Evolutionary conservation across 164 flowering plant genomes (phyloP), one percentile per base, ranked within the genome.

Genomic region (Magnolia kwangsiensis): DNA sequence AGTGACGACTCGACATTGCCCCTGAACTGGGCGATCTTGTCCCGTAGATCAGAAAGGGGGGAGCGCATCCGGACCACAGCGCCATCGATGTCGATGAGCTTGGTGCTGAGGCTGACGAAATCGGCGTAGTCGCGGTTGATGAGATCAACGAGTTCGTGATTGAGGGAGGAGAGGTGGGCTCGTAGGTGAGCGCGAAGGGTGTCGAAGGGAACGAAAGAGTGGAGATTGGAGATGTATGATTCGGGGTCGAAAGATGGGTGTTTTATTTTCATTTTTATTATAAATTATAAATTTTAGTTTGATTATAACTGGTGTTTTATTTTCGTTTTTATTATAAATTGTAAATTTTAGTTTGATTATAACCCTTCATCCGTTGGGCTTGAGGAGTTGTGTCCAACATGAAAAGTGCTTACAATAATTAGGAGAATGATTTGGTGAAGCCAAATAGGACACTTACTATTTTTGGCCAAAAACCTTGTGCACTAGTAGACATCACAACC

Each of bases 91-190:
- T 96, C 98, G 68, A 93, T 94, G 66, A 96, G 92, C 84, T 96
- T 96, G 37, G 99, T 94, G 75, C 93, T 94, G 61, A 96, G 88
- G 68, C 89, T 94, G 59, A 96, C 99, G 76, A 94, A 96, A 78
- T 94, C 98, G 16, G 85, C 83, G 72, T 96, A 96, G 76, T 96
- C 99, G 16, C 98, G 90, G 78, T 94, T 96, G 81, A 96, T 96
- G 4, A 96, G 88, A 29, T 96, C 99, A 66, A 94, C 81, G 74
- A 96, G 95, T 76, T 96, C 98, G 80, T 83, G 89, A 45, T 94
- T 87, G 75, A 96, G 92, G 23, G 97, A 86, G 13, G 96, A 77
- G 10, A 96, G 85, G 76, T 96, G 94, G 19, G 92, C 75, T 9
- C 84, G 88, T 75, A 96, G 98, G 84, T 96, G 91, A 21, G 96